Evolutionary conservation across 164 flowering plant genomes (phyloP), one percentile per base, ranked within the genome.

Genomic region (Warburgia ugandensis): DNA sequence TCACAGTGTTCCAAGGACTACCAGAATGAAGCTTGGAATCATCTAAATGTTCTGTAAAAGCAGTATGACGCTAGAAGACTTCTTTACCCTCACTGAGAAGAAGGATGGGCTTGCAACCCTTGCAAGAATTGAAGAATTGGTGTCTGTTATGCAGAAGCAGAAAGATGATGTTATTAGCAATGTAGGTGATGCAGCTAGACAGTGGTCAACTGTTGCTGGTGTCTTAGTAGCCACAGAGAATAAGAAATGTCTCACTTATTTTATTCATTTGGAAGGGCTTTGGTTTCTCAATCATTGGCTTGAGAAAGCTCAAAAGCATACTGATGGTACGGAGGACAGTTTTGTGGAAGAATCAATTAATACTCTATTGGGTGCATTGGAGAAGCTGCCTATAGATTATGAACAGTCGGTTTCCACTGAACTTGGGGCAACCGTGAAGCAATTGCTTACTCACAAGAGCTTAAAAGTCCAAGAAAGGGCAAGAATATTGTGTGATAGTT

Each of bases 201-300:
- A 88, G 57, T 86, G 95, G 90, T 68, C 80, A 50, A 71, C 88
- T 61, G 88, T 86, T 66, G 94, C 95, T 54, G 76, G 78, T 54
- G 71, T 73, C 21, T 65, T 92, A 57, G 76, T 80, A 42, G 79
- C 86, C 28, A 81, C 94, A 26, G 83, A 75, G 31, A 77, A 77
- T 53, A 69, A 65, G 51, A 80, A 80, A 22, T 88, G 85, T 65
- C 94, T 92, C 54, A 74, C 77, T 66, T 83, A 63, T 59, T 91
- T 91, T 67, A 49, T 85, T 62, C 74, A 72, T n/a, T 55, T 83
- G 60, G 86, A 71, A 45, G 96, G 98, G 29, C 78, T 91, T 28
- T 49, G 33, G 44, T 77, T 72, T 50, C 62, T 91, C 35, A 71
- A 71, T 45, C 71, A 57, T 30, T 87, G 98, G 98, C 78, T 91